These are phyloP conservation scores for apple (Malus domestica) DNA, from an alignment of 306 rosid genomes.

Conservation along the genomic window ASM211411v1 NC_041791.1:1634001-1634500, in stretches of 20 bases:
- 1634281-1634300: constrained; percentile 98
- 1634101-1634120: neutral
- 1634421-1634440: constrained; percentile 22
- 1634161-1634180: constrained; percentile 90
- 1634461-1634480: constrained; percentile 77
- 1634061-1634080: neutral
- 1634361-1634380: constrained; percentile 6
- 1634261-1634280: constrained; percentile 89
- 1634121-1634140: constrained; percentile 67
- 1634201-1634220: constrained; percentile 79
- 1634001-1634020: neutral
- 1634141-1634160: constrained; percentile 82
- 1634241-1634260: constrained; percentile 92
- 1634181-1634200: constrained; percentile 81
- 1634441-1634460: constrained; percentile 57
- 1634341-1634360: constrained; percentile 7
- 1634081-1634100: neutral
- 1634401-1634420: constrained; percentile 9
- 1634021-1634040: neutral
- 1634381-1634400: neutral
- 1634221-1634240: constrained; percentile 80
- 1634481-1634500: constrained; percentile 67
- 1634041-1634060: neutral
- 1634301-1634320: constrained; percentile 71
- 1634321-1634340: constrained; percentile 56